A percentile compares a stretch with the other conserved stretches of the same genome.
phyloP scores from a whole-genome alignment of 1,284 basidiomycete genomes.

The Ganoderma leucocontextum region DNA sequence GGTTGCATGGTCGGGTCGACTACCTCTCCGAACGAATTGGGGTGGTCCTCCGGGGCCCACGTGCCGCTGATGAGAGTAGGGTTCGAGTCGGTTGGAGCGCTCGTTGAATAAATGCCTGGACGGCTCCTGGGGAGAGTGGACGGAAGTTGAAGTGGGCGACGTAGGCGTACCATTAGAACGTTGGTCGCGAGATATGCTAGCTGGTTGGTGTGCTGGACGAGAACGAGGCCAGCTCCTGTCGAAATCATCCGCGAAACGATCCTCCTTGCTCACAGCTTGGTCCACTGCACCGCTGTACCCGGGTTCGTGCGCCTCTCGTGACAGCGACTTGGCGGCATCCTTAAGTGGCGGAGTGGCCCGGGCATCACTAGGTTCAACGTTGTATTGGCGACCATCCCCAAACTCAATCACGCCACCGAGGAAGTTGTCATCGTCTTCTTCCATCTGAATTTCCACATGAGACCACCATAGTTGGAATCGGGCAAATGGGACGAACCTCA shows the following conservation, averaged over 20 bases:
- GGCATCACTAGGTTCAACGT: slow-evolving; percentile 63
- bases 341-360: slow-evolving; percentile 28
- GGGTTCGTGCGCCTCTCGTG: slow-evolving; percentile 18
- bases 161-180: slow-evolving; percentile 46
- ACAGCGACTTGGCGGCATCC: slow-evolving; percentile 24
- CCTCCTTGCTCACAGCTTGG: slow-evolving; percentile 71
- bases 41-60: slow-evolving; percentile 45
- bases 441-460: slow-evolving; percentile 61
- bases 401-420: slow-evolving; percentile 92
- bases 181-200: slow-evolving; percentile 51
- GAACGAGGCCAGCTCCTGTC: slow-evolving; percentile 91
- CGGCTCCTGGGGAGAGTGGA: slow-evolving; percentile 59
- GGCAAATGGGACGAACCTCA: slow-evolving; percentile 67
- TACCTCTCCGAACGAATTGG: slow-evolving; percentile 48
- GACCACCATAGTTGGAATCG: slow-evolving; percentile 14
- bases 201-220: slow-evolving; percentile 46
- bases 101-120: slow-evolving; percentile 90
- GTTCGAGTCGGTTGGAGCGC: slow-evolving; percentile 85
- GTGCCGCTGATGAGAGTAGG: slow-evolving; percentile 59
- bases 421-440: slow-evolving; percentile 92
- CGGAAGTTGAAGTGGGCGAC: slow-evolving; percentile 49
- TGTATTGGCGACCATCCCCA: slow-evolving; percentile 90
- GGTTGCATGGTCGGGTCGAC: slow-evolving; percentile 50
- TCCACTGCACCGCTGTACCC: slow-evolving; percentile 30
- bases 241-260: slow-evolving; percentile 88